Percentiles rank a stretch among this genome's conserved stretches.
phyloP scores from a whole-genome alignment of 2,329 filamentous ascomycete species.

The Tetracladium maxilliforme region DNA sequence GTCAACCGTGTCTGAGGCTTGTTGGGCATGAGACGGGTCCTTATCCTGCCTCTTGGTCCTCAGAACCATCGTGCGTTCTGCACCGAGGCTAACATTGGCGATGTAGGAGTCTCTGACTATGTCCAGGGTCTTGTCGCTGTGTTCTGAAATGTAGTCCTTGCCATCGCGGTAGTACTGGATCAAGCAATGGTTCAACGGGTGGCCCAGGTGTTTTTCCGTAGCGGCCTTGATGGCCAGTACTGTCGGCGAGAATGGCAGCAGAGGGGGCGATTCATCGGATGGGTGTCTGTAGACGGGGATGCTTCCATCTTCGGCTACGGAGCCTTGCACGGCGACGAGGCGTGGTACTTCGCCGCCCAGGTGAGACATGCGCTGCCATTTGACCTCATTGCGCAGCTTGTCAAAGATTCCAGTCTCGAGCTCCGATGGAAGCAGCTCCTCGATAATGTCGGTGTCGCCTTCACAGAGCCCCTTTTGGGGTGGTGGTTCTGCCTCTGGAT shows the following conservation, averaged over 20 bases:
- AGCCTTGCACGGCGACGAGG: slow-evolving; percentile 78
- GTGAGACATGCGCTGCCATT: slow-evolving; percentile 87
- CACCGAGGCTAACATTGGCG: slow-evolving; percentile 87
- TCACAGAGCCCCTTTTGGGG: no score
- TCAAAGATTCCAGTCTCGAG: slow-evolving; percentile 50
- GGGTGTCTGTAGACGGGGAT: slow-evolving; percentile 93
- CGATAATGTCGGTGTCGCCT: slow-evolving; percentile 64
- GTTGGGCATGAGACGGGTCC: slow-evolving; percentile 12
- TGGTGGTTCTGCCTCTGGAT: neutral
- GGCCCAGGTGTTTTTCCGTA: slow-evolving; percentile 60
- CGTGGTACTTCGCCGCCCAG: slow-evolving; percentile 84
- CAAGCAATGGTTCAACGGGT: slow-evolving; percentile 77
- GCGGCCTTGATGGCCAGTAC: slow-evolving; percentile 53
- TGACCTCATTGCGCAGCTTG: slow-evolving; percentile 56
- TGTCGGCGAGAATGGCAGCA: slow-evolving; percentile 60
- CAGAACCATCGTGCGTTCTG: slow-evolving; percentile 78
- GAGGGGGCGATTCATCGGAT: slow-evolving; percentile 68
- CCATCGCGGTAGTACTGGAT: slow-evolving; percentile 89
- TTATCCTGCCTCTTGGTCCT: slow-evolving; percentile 58
- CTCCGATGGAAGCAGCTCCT: slow-evolving; percentile 47
- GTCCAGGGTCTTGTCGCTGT: slow-evolving; percentile 93
- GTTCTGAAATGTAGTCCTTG: slow-evolving; percentile 85
- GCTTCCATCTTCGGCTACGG: slow-evolving; percentile 49
- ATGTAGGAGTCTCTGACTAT: slow-evolving; percentile 71
- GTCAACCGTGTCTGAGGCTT: slow-evolving; percentile 3